phyloP scores from a whole-genome alignment of 495 filamentous ascomycete species.

The Schizothecium vesticola region DNA sequence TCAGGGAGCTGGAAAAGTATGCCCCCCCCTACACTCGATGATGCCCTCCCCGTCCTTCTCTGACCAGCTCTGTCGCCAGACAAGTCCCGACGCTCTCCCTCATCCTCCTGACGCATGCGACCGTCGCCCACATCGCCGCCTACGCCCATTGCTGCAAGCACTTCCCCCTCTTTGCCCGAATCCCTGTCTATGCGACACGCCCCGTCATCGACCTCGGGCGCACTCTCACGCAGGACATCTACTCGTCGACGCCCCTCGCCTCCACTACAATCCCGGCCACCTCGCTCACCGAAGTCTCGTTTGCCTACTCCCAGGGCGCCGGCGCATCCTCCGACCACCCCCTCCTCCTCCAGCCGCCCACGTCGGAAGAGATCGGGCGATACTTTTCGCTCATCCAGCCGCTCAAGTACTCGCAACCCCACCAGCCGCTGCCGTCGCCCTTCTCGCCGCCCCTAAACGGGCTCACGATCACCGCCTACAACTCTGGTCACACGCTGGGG shows the following conservation, averaged over 20 bases:
- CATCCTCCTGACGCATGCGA: constrained; percentile 92
- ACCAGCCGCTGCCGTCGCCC: constrained; percentile 76
- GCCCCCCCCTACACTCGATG: background rate
- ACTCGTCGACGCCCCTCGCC: constrained; percentile 81
- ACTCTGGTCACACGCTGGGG: constrained; percentile 90
- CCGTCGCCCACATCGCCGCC: constrained; percentile 81
- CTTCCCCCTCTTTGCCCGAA: constrained; percentile 82
- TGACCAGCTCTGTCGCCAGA: constrained; percentile 40
- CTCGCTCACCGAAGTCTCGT: constrained; percentile 64
- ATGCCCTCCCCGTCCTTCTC: background rate
- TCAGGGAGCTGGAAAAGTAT: constrained; percentile 85
- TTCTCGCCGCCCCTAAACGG: constrained; percentile 85
- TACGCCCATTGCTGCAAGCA: constrained; percentile 97
- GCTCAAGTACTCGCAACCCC: constrained; percentile 94
- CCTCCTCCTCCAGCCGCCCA: constrained; percentile 76
- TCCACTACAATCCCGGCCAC: constrained; percentile 67
- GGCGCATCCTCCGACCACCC: constrained; percentile 36
- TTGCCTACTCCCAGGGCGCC: constrained; percentile 47
- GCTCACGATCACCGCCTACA: constrained; percentile 95
- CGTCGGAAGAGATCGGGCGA: constrained; percentile 76
- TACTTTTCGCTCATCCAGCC: constrained; percentile 93
- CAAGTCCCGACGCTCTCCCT: constrained; percentile 86
- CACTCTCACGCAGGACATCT: constrained; percentile 86
- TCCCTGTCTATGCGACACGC: constrained; percentile 93
- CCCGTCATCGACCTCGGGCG: constrained; percentile 91